Conservation (phyloP, 2,329 filamentous ascomycete species). For the Pseudogymnoascus sp. region DNA sequence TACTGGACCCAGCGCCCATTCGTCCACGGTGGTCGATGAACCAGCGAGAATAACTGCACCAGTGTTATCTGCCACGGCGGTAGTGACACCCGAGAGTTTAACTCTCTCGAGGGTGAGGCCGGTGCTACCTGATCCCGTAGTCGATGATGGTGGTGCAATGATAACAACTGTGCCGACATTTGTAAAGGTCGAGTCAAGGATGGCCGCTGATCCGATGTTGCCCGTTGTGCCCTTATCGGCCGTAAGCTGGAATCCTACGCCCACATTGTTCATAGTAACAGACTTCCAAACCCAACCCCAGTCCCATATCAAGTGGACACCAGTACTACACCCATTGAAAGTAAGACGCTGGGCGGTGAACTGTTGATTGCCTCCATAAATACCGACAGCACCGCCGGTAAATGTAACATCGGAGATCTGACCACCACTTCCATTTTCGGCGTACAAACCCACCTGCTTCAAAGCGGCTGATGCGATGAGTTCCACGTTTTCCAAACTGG, state of each 20-base stretch:
- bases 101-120: too few relatives aligned
- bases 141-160: too few relatives aligned
- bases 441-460: neutral
- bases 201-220: too few relatives aligned
- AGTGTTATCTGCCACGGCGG: too few relatives aligned
- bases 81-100: too few relatives aligned
- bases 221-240: neutral
- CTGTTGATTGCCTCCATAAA: conserved; percentile 50
- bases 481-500: conserved; percentile 44
- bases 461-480: neutral
- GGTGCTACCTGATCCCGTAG: too few relatives aligned
- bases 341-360: conserved; percentile 55
- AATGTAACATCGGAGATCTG: conserved; percentile 11
- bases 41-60: too few relatives aligned
- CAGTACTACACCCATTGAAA: conserved; percentile 57
- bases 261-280: conserved; percentile 7
- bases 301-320: conserved; percentile 37
- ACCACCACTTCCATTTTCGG: conserved; percentile 15
- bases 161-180: too few relatives aligned
- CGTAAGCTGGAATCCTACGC: conserved; percentile 8
- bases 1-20: too few relatives aligned
- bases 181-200: too few relatives aligned
- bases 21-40: too few relatives aligned
- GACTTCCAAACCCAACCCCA: conserved; percentile 48
- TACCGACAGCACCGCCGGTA: conserved; percentile 24